Evolutionary conservation across 2,329 filamentous ascomycete genomes (phyloP).

Genomic region (Ramularia collo-cygni): DNA sequence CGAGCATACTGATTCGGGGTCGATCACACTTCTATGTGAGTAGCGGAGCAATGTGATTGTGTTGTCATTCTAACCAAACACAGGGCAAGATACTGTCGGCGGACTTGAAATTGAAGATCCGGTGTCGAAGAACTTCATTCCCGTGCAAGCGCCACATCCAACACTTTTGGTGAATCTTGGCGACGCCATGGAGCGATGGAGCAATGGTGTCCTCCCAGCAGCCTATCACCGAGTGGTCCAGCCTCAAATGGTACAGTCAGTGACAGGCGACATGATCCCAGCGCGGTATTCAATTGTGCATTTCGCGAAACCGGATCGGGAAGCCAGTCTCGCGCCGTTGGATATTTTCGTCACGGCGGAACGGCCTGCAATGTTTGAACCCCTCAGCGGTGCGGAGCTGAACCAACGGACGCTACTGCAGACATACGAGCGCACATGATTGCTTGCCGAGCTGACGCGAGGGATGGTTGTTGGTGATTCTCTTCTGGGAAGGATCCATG

Average conservation of each 20-base stretch:
- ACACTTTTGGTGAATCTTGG: conserved; percentile 12
- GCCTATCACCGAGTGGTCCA: conserved; percentile 11
- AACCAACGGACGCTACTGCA: too few relatives aligned
- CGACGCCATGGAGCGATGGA: conserved; percentile 13
- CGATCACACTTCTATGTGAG: too few relatives aligned
- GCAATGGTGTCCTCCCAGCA: conserved; percentile 8
- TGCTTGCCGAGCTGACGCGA: too few relatives aligned
- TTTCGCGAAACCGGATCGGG: conserved; percentile 11
- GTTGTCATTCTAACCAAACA: not conserved
- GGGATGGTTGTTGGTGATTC: too few relatives aligned
- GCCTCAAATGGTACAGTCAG: not conserved
- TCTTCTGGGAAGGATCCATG: too few relatives aligned
- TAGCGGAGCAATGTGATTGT: not conserved
- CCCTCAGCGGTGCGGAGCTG: too few relatives aligned
- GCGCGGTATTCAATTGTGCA: conserved; percentile 11
- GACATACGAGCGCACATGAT: too few relatives aligned
- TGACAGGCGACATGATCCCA: conserved; percentile 1
- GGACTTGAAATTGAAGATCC: conserved; percentile 14
- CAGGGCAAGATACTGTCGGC: conserved; percentile 9
- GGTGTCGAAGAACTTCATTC: conserved; percentile 4
- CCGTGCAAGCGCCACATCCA: conserved; percentile 5
- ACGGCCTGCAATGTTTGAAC: conserved; percentile 3
- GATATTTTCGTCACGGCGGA: conserved; percentile 5
- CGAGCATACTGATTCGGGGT: not conserved
- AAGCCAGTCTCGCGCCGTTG: conserved; percentile 8